phyloP scores from a whole-genome alignment of 148 eudicot genomes.

The Heliosperma pusillum region DNA sequence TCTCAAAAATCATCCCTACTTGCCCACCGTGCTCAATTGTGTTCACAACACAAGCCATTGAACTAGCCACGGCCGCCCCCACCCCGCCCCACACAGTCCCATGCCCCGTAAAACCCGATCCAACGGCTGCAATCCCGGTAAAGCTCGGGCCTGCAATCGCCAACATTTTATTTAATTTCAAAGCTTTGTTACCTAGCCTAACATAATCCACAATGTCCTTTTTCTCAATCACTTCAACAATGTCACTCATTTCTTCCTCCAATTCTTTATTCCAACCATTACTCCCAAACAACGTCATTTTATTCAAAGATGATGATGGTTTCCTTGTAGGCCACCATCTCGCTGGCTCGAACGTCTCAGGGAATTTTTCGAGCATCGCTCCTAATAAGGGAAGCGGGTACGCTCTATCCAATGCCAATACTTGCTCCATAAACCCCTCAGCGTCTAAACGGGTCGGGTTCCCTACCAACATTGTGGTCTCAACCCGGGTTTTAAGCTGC shows the following conservation, averaged over 20 bases:
- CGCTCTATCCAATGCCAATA: constrained; percentile 56
- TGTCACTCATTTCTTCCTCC: constrained; percentile 53
- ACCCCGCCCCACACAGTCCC: constrained; percentile 39
- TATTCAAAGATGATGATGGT: background rate
- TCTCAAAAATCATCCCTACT: constrained; percentile 86
- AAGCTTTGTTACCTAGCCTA: constrained; percentile 58
- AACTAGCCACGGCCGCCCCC: constrained; percentile 38
- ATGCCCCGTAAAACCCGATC: constrained; percentile 34
- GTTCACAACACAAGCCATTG: constrained; percentile 39
- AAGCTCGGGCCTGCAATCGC: constrained; percentile 51
- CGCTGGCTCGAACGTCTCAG: constrained; percentile 40
- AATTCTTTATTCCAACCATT: constrained; percentile 53
- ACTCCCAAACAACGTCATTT: background rate
- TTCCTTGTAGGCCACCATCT: constrained; percentile 46
- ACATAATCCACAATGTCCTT: constrained; percentile 60
- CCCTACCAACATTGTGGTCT: constrained; percentile 25
- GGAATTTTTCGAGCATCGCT: constrained; percentile 63
- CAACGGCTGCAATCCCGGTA: constrained; percentile 59
- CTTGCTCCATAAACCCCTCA: constrained; percentile 34
- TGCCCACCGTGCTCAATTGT: constrained; percentile 75
- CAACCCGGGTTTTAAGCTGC: constrained; percentile 31
- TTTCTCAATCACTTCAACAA: constrained; percentile 37
- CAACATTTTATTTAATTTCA: constrained; percentile 49
- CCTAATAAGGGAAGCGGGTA: constrained; percentile 67
- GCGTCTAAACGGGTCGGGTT: constrained; percentile 30